Conservation (phyloP, 192 early-diverging fungal species). For the Backusella luteola region DNA sequence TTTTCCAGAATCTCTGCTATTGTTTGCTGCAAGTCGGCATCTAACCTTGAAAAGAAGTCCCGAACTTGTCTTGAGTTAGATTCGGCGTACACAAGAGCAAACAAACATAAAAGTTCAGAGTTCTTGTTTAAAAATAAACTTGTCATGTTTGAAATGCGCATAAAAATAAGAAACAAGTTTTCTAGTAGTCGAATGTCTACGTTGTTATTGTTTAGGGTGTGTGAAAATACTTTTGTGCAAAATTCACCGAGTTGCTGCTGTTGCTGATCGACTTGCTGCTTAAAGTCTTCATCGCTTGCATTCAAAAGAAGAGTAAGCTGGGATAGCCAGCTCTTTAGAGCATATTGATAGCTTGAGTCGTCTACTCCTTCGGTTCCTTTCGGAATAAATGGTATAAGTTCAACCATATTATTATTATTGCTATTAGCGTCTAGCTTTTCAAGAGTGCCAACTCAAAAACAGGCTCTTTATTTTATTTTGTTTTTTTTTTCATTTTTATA, state of each 20-base stretch:
- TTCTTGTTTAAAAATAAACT: background rate
- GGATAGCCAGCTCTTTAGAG: background rate
- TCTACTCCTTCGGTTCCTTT: background rate
- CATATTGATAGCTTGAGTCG: background rate
- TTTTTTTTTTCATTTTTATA: background rate
- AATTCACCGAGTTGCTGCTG: background rate
- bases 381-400: slow-evolving; percentile 9
- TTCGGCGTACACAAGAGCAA: slow-evolving; percentile 7
- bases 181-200: background rate
- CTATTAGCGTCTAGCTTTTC: background rate
- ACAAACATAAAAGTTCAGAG: background rate
- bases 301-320: background rate
- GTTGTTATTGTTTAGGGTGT: background rate
- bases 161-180: slow-evolving; percentile 2
- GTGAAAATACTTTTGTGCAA: slow-evolving; percentile 2
- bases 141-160: background rate
- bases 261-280: background rate
- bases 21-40: background rate
- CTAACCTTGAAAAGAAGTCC: background rate
- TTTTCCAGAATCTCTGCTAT: background rate
- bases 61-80: slow-evolving; percentile 5
- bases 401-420: background rate
- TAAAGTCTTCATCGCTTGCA: background rate
- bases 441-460: background rate
- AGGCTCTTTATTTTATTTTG: background rate